These are phyloP conservation scores for Cryptosporidium sp. DNA, from an alignment of 169 alveolate genomes.

Conservation along the genomic window DNA sequence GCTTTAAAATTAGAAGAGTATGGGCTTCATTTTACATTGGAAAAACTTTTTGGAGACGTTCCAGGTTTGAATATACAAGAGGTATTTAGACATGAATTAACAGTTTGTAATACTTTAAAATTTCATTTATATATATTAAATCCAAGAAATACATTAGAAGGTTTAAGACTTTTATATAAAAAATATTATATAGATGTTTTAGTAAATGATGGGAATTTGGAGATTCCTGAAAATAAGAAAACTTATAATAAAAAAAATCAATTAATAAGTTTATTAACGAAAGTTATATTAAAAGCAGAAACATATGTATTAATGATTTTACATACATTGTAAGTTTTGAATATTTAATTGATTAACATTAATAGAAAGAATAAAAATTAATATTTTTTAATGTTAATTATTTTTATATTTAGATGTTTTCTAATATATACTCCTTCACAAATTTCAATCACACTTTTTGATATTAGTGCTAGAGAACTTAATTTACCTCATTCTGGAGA, in stretches of 20 bases:
- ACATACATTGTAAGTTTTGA: conserved; percentile 62
- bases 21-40: conserved; percentile 76
- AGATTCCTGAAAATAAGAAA: not conserved
- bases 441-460: conserved; percentile 51
- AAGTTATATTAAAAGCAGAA: conserved; percentile 65
- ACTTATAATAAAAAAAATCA: not conserved
- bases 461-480: conserved; percentile 60
- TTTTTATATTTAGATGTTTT: conserved; percentile 34
- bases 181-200: conserved; percentile 47
- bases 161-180: conserved; percentile 54
- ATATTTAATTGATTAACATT: not conserved
- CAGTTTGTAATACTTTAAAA: conserved; percentile 59
- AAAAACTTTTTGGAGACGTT: conserved; percentile 73
- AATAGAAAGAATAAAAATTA: too few relatives aligned
- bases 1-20: conserved; percentile 80
- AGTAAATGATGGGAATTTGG: not conserved
- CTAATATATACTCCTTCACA: conserved; percentile 69
- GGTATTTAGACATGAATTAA: conserved; percentile 59
- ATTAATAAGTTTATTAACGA: conserved; percentile 3
- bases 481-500: conserved; percentile 61
- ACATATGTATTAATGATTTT: conserved; percentile 31
- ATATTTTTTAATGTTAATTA: too few relatives aligned
- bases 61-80: conserved; percentile 64
- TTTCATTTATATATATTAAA: conserved; percentile 66
- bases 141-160: conserved; percentile 67